These are phyloP conservation scores for Sedum album DNA, from an alignment of 164 flowering plant species.

Conservation along the genomic window DNA sequence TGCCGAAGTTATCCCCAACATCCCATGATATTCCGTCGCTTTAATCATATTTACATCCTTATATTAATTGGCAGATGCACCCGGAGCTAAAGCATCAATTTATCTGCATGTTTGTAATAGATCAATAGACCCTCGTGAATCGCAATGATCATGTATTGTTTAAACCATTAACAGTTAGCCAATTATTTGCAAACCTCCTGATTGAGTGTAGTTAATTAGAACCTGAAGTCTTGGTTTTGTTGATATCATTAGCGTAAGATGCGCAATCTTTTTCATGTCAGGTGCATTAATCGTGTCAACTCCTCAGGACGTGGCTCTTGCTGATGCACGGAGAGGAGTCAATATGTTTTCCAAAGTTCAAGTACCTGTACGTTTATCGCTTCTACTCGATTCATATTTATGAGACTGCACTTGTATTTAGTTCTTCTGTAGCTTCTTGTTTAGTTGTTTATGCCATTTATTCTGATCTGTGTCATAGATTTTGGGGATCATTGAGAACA, in stretches of 20 bases:
- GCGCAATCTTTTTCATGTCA: slow-evolving; percentile 18
- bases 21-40: neutral
- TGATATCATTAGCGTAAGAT: neutral
- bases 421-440: neutral
- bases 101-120: neutral
- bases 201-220: neutral
- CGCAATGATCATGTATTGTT: neutral
- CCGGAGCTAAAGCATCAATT: neutral
- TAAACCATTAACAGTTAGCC: no score
- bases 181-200: no score
- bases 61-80: neutral
- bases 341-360: slow-evolving; percentile 88
- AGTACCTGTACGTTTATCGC: slow-evolving; percentile 61
- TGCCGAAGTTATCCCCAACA: neutral
- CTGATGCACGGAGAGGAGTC: slow-evolving; percentile 89
- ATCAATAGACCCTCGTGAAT: neutral
- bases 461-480: slow-evolving; percentile 36
- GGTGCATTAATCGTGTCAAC: slow-evolving; percentile 96
- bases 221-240: neutral
- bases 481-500: slow-evolving; percentile 86
- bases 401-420: neutral
- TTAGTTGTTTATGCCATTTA: neutral
- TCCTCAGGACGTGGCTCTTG: slow-evolving; percentile 88
- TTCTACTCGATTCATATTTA: neutral
- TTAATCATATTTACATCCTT: neutral